Percentiles rank a stretch among this genome's conserved stretches.
These are phyloP conservation scores for Claviceps capensis DNA, from an alignment of 2,329 filamentous ascomycete genomes.

Conservation along the genomic window DNA sequence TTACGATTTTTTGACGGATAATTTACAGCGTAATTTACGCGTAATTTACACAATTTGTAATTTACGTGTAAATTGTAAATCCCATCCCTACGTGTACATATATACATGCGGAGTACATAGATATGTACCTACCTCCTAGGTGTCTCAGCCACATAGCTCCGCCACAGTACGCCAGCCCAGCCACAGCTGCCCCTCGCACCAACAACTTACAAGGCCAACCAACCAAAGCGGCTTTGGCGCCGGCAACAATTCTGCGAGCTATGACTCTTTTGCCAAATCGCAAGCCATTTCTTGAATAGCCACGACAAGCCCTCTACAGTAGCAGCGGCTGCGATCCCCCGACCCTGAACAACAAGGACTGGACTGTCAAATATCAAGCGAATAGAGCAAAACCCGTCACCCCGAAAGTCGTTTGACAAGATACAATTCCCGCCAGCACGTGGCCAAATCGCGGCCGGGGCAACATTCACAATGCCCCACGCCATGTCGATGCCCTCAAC, in stretches of 20 bases:
- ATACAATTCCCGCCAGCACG: not conserved
- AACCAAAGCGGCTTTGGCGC: not conserved
- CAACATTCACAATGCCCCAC: conserved; percentile 49
- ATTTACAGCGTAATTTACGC: too few relatives aligned
- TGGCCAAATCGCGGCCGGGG: not conserved
- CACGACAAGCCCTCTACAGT: not conserved
- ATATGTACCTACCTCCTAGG: too few relatives aligned
- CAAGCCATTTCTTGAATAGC: not conserved
- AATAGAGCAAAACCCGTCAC: not conserved
- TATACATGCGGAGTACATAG: too few relatives aligned
- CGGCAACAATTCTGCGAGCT: not conserved
- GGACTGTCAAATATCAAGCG: not conserved
- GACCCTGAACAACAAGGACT: not conserved
- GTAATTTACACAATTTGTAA: too few relatives aligned
- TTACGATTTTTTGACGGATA: too few relatives aligned
- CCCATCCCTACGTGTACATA: too few relatives aligned
- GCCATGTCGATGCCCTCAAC: conserved; percentile 58
- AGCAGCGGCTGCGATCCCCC: not conserved
- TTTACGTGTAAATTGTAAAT: too few relatives aligned
- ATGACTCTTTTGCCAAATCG: conserved; percentile 5
- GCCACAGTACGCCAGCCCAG: not conserved
- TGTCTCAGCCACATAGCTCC: not conserved
- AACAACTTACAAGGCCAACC: not conserved
- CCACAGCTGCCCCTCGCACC: conserved; percentile 2
- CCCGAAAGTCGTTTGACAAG: not conserved